Base-by-base conservation (phyloP, 164 flowering plant species). In the Stephania yunnanensis region DNA sequence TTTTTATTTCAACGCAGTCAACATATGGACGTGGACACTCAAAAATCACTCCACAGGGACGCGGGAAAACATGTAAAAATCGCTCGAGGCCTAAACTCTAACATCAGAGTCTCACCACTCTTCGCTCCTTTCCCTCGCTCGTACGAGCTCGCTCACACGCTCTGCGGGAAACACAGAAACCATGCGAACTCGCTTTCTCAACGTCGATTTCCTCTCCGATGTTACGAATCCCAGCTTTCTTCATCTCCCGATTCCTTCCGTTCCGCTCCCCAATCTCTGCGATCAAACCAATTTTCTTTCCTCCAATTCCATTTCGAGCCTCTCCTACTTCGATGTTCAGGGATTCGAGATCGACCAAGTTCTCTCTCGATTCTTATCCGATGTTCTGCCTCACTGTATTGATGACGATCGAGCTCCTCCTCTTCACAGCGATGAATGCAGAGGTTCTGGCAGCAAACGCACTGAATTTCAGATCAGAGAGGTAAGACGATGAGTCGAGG, bases 111-210 rank as follows among this genome's bases (percentile, higher is more conserved):
- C 25, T 25, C 42, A 36, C 42, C 42, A 36, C 42, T 36, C 42
- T 36, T 36, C 42, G 42, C 42, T 36, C 3, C 42, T 36, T 36
- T 36, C 42, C 42, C 42, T 36, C 42, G 0, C 42, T 36, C 2
- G 42, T 36, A 36, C 25, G 25, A 25, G 50, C 10, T 10, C 50
- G 50, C 50, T 6, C 50, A 25, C 10, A 10, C 10, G 50, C 50
- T 46, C 50, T 46, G 50, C 50, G 50, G 50, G 58, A 53, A 53
- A 17, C 10, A 53, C 11, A 12, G 15, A 11, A n/a, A 69, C 55
- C 72, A 93, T 93, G 96, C 86, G 92, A 73, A 88, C 92, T 84
- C 93, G 92, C 42, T 90, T 89, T 80, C 89, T 87, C 78, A 78
- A 79, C 85, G 58, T 74, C 74, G 89, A 90, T 50, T 89, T 71